Evolutionary conservation across 2,329 filamentous ascomycete genomes (phyloP).

Genomic region (Neopestalotiopsis sp.): DNA sequence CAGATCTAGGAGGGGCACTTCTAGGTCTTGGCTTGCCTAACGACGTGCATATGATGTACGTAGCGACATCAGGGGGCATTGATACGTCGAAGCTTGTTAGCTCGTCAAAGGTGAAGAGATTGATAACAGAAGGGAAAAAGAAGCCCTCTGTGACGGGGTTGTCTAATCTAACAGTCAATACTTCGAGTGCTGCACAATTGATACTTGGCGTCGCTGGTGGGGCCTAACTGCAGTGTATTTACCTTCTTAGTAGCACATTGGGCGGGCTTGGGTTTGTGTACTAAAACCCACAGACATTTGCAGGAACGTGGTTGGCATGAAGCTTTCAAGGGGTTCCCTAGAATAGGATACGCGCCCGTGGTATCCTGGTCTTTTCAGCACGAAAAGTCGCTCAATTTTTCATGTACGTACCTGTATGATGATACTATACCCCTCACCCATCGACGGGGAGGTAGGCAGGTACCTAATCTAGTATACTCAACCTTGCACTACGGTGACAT

Average conservation of each 20-base stretch:
- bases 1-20: background rate
- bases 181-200: background rate
- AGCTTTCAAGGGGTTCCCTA: background rate
- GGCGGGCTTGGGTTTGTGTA: background rate
- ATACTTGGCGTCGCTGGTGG: slow-evolving; percentile 10
- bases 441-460: background rate
- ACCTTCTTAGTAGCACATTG: background rate
- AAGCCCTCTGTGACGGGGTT: background rate
- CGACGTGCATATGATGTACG: background rate
- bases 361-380: background rate
- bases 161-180: background rate
- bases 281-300: slow-evolving; percentile 5
- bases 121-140: background rate
- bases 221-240: background rate
- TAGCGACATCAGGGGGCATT: background rate
- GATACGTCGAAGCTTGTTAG: background rate
- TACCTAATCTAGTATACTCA: background rate
- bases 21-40: slow-evolving; percentile 5
- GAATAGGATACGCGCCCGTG: slow-evolving; percentile 2
- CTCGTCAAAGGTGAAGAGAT: background rate
- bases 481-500: background rate
- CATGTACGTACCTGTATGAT: background rate
- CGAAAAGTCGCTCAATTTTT: background rate
- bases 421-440: background rate
- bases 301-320: slow-evolving; percentile 11